phyloP scores from a whole-genome alignment of 257 asterid genomes.

The Cynanchum wilfordii region DNA sequence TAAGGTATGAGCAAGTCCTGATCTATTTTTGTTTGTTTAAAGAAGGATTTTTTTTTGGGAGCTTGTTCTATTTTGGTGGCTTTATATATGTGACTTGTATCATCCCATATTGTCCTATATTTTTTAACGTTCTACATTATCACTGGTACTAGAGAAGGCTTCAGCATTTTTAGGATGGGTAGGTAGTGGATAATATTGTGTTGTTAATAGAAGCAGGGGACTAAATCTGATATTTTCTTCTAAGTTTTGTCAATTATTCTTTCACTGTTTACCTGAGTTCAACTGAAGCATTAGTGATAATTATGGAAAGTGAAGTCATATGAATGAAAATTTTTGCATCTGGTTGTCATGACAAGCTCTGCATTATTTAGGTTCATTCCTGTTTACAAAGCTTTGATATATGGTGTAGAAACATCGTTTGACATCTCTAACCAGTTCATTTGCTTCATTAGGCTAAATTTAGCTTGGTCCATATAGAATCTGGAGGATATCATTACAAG shows the following conservation, averaged over 20 bases:
- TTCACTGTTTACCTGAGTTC: neutral
- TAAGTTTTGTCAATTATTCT: neutral
- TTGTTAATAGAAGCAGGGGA: neutral
- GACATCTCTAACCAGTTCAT: neutral
- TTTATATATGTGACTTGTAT: conserved; percentile 1
- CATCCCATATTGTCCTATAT: neutral
- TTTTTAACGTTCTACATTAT: neutral
- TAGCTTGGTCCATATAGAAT: neutral
- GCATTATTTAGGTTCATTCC: neutral
- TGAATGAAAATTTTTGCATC: too few relatives aligned
- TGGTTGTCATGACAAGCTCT: neutral
- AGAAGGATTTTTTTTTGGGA: neutral
- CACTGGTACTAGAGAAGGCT: neutral
- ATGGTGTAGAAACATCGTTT: too few relatives aligned
- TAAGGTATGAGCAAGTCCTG: conserved; percentile 46
- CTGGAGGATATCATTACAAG: neutral
- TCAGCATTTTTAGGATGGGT: neutral
- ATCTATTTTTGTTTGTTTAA: neutral
- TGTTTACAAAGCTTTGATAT: neutral
- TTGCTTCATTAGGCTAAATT: neutral
- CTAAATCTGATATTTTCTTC: neutral
- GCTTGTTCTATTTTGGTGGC: neutral
- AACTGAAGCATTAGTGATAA: neutral
- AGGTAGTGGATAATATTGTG: neutral
- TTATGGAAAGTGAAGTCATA: neutral